A percentile compares a stretch with the other conserved stretches of the same genome.
phyloP scores from a whole-genome alignment of 176 grass and related monocot genomes.

The Pontederia paniculata region DNA sequence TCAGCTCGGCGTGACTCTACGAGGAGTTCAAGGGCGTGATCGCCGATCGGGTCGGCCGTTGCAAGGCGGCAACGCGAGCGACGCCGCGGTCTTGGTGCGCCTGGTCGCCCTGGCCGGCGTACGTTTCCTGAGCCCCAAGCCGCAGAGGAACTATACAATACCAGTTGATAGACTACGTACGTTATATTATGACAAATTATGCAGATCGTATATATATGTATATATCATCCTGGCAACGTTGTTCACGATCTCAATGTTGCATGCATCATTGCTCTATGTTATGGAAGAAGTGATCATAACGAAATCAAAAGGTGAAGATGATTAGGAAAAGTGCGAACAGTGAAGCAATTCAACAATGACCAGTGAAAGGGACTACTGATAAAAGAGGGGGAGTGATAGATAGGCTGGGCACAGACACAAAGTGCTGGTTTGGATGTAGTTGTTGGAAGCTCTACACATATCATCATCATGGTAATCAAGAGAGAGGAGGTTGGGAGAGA shows the following conservation, averaged over 20 bases:
- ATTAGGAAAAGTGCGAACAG: not conserved
- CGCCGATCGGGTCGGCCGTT: too few species aligned
- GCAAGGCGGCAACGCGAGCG: constrained; percentile 36
- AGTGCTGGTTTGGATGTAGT: constrained; percentile 40
- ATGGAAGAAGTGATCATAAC: not conserved
- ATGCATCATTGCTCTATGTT: too few species aligned
- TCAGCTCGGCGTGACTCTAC: too few species aligned
- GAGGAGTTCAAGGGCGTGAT: too few species aligned
- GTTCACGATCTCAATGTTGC: too few species aligned
- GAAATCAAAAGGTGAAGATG: constrained; percentile 12
- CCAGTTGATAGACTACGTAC: too few species aligned
- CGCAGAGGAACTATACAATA: too few species aligned
- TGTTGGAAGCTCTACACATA: constrained; percentile 24
- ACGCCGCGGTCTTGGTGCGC: constrained; percentile 11
- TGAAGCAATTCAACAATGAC: constrained; percentile 12
- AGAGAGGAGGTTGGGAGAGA: not conserved
- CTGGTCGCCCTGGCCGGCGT: constrained; percentile 9
- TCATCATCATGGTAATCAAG: constrained; percentile 78
- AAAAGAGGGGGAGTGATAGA: constrained; percentile 16
- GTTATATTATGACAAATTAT: too few species aligned
- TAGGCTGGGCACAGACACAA: constrained; percentile 24
- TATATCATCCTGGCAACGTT: too few species aligned
- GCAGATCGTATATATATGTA: too few species aligned
- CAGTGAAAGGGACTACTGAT: constrained; percentile 31
- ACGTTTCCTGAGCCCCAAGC: constrained; percentile 11